A percentile compares a stretch with the other conserved stretches of the same genome.
These are phyloP conservation scores for Ophiognomonia clavigignenti-juglandacearum DNA, from an alignment of 2,329 filamentous ascomycete genomes.

Conservation along the genomic window DNA sequence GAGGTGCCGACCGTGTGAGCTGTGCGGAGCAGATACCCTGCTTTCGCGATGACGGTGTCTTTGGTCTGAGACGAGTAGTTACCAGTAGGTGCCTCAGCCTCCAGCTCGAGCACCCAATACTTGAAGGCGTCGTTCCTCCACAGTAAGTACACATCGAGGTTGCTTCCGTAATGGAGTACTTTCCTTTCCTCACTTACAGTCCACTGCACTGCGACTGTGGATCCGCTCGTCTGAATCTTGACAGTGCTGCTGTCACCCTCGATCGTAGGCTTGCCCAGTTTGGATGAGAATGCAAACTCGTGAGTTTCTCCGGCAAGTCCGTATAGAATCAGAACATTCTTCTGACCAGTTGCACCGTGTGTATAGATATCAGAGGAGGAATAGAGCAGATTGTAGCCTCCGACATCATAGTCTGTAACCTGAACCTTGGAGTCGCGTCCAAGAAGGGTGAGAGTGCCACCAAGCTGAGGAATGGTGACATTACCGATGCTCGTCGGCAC, in stretches of 20 bases:
- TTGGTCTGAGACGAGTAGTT: constrained; percentile 29
- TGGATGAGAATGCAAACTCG: constrained; percentile 48
- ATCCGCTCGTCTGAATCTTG: constrained; percentile 16
- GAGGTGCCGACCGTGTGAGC: constrained; percentile 50
- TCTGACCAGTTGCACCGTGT: constrained; percentile 58
- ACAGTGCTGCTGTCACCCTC: constrained; percentile 22
- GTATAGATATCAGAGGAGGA: constrained; percentile 67
- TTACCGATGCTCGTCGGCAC: constrained; percentile 55
- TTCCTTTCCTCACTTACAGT: constrained; percentile 23
- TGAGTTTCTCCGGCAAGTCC: constrained; percentile 57
- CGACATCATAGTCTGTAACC: constrained; percentile 62
- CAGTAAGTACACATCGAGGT: constrained; percentile 42
- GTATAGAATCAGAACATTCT: constrained; percentile 60
- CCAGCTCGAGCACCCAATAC: constrained; percentile 61
- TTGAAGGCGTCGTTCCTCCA: constrained; percentile 61
- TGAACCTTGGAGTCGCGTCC: constrained; percentile 65
- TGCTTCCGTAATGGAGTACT: constrained; percentile 26
- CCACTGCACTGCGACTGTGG: constrained; percentile 27
- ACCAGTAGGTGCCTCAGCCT: constrained; percentile 10
- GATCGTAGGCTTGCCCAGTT: constrained; percentile 10
- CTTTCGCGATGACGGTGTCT: constrained; percentile 50
- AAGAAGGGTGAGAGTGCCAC: constrained; percentile 50
- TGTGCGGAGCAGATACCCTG: constrained; percentile 59
- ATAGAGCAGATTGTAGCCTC: constrained; percentile 56
- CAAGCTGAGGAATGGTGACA: constrained; percentile 54